These are phyloP conservation scores for Collybia sp. DNA, from an alignment of 768 basidiomycete species.

Conservation along the genomic window DNA sequence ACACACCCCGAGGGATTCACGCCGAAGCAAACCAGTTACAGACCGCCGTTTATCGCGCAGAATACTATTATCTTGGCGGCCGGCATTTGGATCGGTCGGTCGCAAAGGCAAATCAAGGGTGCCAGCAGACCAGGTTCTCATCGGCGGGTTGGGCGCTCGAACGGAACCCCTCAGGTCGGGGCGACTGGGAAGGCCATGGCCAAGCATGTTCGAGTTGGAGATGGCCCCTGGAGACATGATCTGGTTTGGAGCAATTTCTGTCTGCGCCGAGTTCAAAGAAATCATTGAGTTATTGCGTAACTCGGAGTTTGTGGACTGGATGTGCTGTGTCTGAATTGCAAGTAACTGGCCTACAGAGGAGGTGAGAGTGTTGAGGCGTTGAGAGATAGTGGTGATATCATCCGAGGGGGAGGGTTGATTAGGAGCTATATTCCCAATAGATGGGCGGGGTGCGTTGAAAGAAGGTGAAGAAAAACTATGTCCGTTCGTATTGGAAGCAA, in stretches of 20 bases:
- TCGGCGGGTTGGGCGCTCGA: constrained; percentile 65
- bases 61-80: constrained; percentile 35
- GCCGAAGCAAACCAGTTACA: constrained; percentile 59
- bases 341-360: constrained; percentile 84
- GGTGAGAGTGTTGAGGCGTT: constrained; percentile 73
- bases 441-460: constrained; percentile 50
- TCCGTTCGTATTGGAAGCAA: constrained; percentile 44
- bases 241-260: constrained; percentile 46
- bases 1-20: constrained; percentile 74
- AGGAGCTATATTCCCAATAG: constrained; percentile 65
- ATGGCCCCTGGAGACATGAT: constrained; percentile 34
- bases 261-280: constrained; percentile 31
- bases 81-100: constrained; percentile 37
- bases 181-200: constrained; percentile 61
- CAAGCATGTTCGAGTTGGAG: constrained; percentile 37
- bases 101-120: constrained; percentile 71
- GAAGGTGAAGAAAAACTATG: constrained; percentile 26
- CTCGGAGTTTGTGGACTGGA: constrained; percentile 41
- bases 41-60: constrained; percentile 73
- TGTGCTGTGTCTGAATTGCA: constrained; percentile 71
- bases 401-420: constrained; percentile 65
- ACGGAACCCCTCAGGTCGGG: constrained; percentile 56
- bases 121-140: constrained; percentile 84
- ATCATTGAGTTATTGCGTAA: constrained; percentile 37
- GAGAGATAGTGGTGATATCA: constrained; percentile 73